A percentile compares a stretch with the other conserved stretches of the same genome.
Evolutionary conservation across 805 yeast genomes (phyloP).

Genomic region (Wickerhamomyces rabaulensis): DNA sequence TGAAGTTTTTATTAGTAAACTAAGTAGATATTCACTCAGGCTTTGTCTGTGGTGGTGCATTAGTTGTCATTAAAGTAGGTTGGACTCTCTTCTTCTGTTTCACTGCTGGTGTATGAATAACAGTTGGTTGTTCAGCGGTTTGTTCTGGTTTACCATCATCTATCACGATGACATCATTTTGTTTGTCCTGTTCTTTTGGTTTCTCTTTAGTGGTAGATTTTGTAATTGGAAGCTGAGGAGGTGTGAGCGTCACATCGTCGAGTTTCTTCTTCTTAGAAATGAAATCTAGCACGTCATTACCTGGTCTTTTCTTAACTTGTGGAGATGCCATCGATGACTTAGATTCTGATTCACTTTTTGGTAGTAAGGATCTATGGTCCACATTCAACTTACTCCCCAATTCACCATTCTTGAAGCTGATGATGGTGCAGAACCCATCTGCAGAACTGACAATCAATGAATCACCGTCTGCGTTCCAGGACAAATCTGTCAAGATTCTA

Average conservation of each 20-base stretch:
- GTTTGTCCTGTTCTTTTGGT: background rate
- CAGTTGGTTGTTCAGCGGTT: background rate
- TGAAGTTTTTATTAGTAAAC: background rate
- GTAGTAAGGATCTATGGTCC: conserved; percentile 17
- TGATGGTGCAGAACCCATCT: conserved; percentile 84
- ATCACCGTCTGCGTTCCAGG: conserved; percentile 79
- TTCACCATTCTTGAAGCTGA: conserved; percentile 46
- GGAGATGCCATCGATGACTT: conserved; percentile 3
- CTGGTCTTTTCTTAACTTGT: conserved; percentile 4
- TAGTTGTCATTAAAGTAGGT: conserved; percentile 8
- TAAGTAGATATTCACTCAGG: background rate
- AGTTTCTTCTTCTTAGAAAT: background rate
- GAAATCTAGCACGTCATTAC: background rate
- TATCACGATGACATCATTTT: background rate
- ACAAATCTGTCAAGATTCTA: conserved; percentile 79
- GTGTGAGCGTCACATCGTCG: background rate
- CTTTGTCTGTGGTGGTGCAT: background rate
- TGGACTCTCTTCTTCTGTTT: conserved; percentile 27
- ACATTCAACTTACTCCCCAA: conserved; percentile 47
- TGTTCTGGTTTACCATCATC: background rate
- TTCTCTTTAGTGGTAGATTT: background rate
- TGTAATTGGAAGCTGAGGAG: background rate
- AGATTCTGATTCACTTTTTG: conserved; percentile 8
- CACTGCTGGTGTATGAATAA: conserved; percentile 8
- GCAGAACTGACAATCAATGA: conserved; percentile 73